phyloP scores from a whole-genome alignment of 108 stramenopile species.

The Fragilaria crotonensis region DNA sequence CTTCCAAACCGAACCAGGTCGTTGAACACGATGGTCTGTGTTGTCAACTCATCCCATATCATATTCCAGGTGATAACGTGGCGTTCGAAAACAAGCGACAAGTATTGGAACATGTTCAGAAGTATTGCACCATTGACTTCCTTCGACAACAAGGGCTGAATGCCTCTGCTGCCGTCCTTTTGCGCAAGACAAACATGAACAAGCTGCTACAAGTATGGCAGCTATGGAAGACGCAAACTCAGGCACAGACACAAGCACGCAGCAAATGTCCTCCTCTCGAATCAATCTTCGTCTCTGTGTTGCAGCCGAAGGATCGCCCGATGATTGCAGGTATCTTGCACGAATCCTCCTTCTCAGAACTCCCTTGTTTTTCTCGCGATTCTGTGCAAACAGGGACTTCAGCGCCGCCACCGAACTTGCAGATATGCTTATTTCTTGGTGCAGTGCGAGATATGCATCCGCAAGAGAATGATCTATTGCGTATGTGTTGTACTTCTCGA shows the following conservation, averaged over 20 bases:
- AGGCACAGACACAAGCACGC: not conserved
- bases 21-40: not conserved
- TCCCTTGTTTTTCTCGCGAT: slow-evolving; percentile 49
- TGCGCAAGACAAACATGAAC: slow-evolving; percentile 57
- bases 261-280: not conserved
- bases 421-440: slow-evolving; percentile 54
- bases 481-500: slow-evolving; percentile 23
- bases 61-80: not conserved
- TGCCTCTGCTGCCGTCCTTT: slow-evolving; percentile 32
- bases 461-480: slow-evolving; percentile 38
- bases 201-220: slow-evolving; percentile 36
- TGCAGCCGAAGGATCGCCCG: slow-evolving; percentile 7
- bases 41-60: not conserved
- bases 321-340: slow-evolving; percentile 56
- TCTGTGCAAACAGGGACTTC: not conserved
- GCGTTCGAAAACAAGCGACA: slow-evolving; percentile 38
- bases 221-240: slow-evolving; percentile 15
- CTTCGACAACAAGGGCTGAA: slow-evolving; percentile 52
- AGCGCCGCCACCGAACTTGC: not conserved
- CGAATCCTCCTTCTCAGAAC: slow-evolving; percentile 55
- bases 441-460: slow-evolving; percentile 69
- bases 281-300: slow-evolving; percentile 18
- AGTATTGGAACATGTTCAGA: slow-evolving; percentile 47
- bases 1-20: slow-evolving; percentile 11
- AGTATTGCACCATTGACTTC: slow-evolving; percentile 56